Base-by-base conservation (phyloP, 371 early-diverging fungal genomes). In the Circinella umbellata region DNA sequence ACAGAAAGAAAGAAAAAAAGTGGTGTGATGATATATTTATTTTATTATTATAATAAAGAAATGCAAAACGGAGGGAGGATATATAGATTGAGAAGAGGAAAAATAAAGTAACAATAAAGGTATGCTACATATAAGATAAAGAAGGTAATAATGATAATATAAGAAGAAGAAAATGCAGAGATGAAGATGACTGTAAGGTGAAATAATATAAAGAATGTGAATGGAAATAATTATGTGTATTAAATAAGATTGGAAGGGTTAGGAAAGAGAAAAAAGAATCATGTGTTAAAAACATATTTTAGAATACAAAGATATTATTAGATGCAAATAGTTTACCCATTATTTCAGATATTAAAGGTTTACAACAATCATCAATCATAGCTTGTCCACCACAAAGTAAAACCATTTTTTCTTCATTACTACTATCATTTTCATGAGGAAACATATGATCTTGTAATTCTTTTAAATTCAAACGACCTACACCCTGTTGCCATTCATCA, bases 371-470 rank as follows among this genome's bases (percentile, higher is more conserved):
- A 48, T 80, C 73, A 60, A 85, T 74, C 86, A 87, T 86, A 13
- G 80, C 73, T 15, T 77, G 74, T 17, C 85, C 84, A 4, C 85
- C 87, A 69, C 87, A 87, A 36, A 87, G 69, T 37, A 86, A 71
- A 10, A 76, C 75, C 34, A 79, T 72, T 53, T 67, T 76, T 55
- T 70, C 66, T 34, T 51, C 11, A 10, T 48, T 67, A 20, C 64
- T 57, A 18, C 34, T 53, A 14, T 61, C 64, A 47, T n/a, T 38
- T 10, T 42, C 49, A 38, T 69, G 69, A 5, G 68, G 70, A 17
- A 75, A 77, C 65, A 80, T 17, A 60, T 79, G 71, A 3, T 73
- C 65, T 48, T 73, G 36, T 18, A 83, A 67, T 47, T 77, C 73
- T 4, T 69, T 63, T 48, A 70, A 60, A 47, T 69, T 73, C 55